Conservation (phyloP, 768 basidiomycete genomes). For the Stropharia rugosoannulata region DNA sequence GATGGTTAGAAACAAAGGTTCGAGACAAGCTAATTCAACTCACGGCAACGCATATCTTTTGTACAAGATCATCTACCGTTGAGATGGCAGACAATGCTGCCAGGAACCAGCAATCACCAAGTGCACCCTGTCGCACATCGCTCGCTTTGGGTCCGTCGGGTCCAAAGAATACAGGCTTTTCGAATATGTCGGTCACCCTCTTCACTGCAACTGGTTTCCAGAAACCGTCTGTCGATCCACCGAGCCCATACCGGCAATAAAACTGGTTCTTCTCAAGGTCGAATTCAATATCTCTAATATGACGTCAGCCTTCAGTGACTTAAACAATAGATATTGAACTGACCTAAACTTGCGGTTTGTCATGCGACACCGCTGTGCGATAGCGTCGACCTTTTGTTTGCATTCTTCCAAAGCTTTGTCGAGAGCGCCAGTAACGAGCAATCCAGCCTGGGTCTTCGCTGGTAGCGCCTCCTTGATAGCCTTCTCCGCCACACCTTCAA, state of each 20-base stretch:
- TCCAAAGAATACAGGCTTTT: conserved; percentile 5
- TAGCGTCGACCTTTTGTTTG: conserved; percentile 40
- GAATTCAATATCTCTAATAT: conserved; percentile 7
- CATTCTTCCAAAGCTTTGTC: conserved; percentile 50
- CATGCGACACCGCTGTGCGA: conserved; percentile 43
- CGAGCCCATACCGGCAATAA: neutral
- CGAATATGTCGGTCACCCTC: conserved; percentile 5
- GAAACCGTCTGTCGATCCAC: neutral
- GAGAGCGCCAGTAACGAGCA: conserved; percentile 48
- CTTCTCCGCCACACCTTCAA: conserved; percentile 6
- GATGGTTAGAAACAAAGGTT: neutral
- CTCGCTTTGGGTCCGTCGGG: conserved; percentile 4
- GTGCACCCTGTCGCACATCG: conserved; percentile 33
- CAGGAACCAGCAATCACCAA: conserved; percentile 58
- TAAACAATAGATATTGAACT: neutral
- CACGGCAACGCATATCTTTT: conserved; percentile 46
- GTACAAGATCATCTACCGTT: conserved; percentile 40
- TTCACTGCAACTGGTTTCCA: neutral
- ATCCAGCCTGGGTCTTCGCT: conserved; percentile 34
- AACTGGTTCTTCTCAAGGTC: conserved; percentile 4
- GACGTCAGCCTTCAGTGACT: neutral
- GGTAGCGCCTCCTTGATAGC: neutral
- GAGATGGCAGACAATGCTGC: conserved; percentile 51
- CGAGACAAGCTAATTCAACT: conserved; percentile 5
- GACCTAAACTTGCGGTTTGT: conserved; percentile 53